These are phyloP conservation scores for Neurospora terricola DNA, from an alignment of 495 filamentous ascomycete genomes.

Conservation along the genomic window DNA sequence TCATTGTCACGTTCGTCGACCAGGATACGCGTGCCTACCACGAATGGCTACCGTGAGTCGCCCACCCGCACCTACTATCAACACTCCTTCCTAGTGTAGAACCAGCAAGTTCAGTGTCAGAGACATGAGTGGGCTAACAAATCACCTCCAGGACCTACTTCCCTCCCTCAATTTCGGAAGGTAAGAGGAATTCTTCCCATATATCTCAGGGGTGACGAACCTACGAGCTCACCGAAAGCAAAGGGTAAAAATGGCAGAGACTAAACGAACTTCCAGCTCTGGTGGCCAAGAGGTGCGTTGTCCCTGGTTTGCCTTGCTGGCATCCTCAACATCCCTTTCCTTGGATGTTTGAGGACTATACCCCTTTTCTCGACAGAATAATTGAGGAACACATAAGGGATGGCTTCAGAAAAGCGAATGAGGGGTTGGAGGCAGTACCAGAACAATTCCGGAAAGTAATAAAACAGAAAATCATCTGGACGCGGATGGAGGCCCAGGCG, in stretches of 20 bases:
- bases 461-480: neutral
- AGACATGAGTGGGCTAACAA: neutral
- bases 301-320: neutral
- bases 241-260: neutral
- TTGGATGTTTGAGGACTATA: neutral
- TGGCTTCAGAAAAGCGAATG: neutral
- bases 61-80: no score
- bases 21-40: conserved; percentile 72
- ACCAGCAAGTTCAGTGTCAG: neutral
- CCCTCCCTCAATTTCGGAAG: neutral
- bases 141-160: neutral
- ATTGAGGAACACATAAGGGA: neutral
- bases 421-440: neutral
- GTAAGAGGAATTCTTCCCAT: neutral
- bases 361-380: neutral
- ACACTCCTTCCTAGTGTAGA: neutral
- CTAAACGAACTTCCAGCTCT: neutral
- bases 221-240: neutral
- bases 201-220: neutral
- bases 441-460: neutral
- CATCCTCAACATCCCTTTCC: neutral
- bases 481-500: neutral
- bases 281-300: neutral
- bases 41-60: conserved; percentile 59
- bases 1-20: conserved; percentile 70